These are phyloP conservation scores for Agrocybe chaxingu DNA, from an alignment of 768 basidiomycete species.

Conservation along the genomic window DNA sequence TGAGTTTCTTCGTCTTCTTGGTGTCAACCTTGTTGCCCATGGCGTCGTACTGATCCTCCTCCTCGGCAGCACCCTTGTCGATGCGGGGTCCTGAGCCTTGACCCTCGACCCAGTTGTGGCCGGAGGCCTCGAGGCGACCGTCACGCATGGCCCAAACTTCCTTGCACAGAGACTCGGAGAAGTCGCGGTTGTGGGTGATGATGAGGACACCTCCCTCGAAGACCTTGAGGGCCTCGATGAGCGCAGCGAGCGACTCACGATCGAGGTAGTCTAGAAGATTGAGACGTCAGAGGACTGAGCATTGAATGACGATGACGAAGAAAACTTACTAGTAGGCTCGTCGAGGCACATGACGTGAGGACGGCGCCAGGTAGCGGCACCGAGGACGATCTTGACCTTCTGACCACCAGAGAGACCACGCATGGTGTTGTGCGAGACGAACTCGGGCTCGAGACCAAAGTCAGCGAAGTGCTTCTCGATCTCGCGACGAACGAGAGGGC, in stretches of 20 bases:
- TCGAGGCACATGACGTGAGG: slow-evolving; percentile 97
- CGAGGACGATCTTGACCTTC: slow-evolving; percentile 99
- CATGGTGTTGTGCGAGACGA: slow-evolving; percentile 99
- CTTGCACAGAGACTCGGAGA: slow-evolving; percentile 96
- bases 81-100: slow-evolving; percentile 94
- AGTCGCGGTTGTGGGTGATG: slow-evolving; percentile 98
- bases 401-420: slow-evolving; percentile 97
- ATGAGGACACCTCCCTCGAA: slow-evolving; percentile 98
- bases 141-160: slow-evolving; percentile 99
- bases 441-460: slow-evolving; percentile 98
- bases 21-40: slow-evolving; percentile 95
- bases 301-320: background rate
- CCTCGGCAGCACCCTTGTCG: slow-evolving; percentile 90
- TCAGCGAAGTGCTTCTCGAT: slow-evolving; percentile 99
- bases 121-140: slow-evolving; percentile 93
- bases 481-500: slow-evolving; percentile 96
- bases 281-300: slow-evolving; percentile 5
- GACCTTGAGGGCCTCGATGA: slow-evolving; percentile 96
- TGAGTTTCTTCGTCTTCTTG: slow-evolving; percentile 86
- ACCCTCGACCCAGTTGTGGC: slow-evolving; percentile 99
- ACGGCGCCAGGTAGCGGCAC: slow-evolving; percentile 98
- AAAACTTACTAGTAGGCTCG: slow-evolving; percentile 81
- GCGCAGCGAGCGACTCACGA: slow-evolving; percentile 97
- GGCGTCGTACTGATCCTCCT: slow-evolving; percentile 90
- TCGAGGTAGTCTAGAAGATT: slow-evolving; percentile 84